Conservation (phyloP, 2,329 filamentous ascomycete genomes). For the Pezizomycotina sp. region DNA sequence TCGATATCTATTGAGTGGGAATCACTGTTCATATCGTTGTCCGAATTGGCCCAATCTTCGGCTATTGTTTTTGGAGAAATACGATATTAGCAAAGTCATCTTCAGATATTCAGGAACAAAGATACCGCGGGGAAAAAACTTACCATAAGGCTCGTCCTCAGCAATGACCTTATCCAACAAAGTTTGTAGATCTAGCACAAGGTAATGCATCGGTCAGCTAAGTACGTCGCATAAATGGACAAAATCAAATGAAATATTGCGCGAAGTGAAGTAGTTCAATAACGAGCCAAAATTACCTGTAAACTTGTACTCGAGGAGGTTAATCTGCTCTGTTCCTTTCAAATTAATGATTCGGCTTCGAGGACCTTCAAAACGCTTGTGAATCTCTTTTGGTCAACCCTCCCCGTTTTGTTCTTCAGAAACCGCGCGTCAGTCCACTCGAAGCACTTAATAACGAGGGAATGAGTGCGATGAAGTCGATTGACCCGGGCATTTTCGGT, state of each 20-base stretch:
- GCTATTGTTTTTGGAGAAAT: too few species aligned
- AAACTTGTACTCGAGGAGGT: too few species aligned
- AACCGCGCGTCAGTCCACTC: slow-evolving; percentile 15
- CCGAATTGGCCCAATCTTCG: slow-evolving; percentile 19
- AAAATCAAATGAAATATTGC: too few species aligned
- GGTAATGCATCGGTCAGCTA: too few species aligned
- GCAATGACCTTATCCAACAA: slow-evolving; percentile 11
- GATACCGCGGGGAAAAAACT: slow-evolving; percentile 1
- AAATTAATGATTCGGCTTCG: too few species aligned
- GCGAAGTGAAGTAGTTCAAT: too few species aligned
- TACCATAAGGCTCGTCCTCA: slow-evolving; percentile 19
- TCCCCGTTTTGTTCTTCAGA: slow-evolving; percentile 16
- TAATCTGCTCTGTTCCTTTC: too few species aligned
- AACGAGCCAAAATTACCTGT: too few species aligned
- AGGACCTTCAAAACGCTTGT: slow-evolving; percentile 16
- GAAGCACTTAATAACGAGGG: slow-evolving; percentile 19
- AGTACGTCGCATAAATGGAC: too few species aligned
- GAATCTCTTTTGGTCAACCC: slow-evolving; percentile 21
- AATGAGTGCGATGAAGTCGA: slow-evolving; percentile 12
- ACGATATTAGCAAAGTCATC: too few species aligned
- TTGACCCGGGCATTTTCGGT: slow-evolving; percentile 27
- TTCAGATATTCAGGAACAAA: not conserved
- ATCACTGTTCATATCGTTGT: too few species aligned
- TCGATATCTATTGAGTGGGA: slow-evolving; percentile 18
- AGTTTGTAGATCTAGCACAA: too few species aligned